Evolutionary conservation across 2,329 filamentous ascomycete species (phyloP).

Genomic region (Septoria petroselini): DNA sequence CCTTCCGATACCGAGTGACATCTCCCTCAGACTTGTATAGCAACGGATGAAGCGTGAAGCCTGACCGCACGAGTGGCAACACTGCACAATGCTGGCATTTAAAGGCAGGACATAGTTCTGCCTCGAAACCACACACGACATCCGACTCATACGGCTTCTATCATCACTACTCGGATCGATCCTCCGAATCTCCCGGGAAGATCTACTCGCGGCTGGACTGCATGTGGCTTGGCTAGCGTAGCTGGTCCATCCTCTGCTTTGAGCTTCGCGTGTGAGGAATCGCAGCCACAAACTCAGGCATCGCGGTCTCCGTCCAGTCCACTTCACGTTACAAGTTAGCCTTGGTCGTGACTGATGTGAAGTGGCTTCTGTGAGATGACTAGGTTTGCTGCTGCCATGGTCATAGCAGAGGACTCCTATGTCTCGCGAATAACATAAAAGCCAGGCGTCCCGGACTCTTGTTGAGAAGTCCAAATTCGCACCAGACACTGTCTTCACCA

Average conservation of each 20-base stretch:
- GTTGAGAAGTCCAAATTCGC: too few species aligned
- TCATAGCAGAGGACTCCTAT: too few species aligned
- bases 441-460: too few species aligned
- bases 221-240: slow-evolving; percentile 4
- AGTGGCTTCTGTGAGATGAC: slow-evolving; percentile 1
- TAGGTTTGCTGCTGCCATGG: neutral
- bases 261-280: neutral
- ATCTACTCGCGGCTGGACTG: slow-evolving; percentile 4
- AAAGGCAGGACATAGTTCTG: too few species aligned
- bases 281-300: neutral
- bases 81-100: too few species aligned
- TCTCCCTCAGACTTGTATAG: too few species aligned
- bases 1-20: neutral
- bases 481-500: neutral
- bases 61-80: too few species aligned
- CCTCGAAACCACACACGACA: too few species aligned
- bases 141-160: too few species aligned
- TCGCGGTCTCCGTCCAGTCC: slow-evolving; percentile 7
- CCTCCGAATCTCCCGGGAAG: neutral
- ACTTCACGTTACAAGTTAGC: neutral
- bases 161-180: neutral
- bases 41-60: too few species aligned
- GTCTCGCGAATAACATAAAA: too few species aligned
- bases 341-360: neutral
- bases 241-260: neutral